Base-by-base conservation (phyloP, 2,329 filamentous ascomycete species). In the Myriosclerotinia scirpicola region DNA sequence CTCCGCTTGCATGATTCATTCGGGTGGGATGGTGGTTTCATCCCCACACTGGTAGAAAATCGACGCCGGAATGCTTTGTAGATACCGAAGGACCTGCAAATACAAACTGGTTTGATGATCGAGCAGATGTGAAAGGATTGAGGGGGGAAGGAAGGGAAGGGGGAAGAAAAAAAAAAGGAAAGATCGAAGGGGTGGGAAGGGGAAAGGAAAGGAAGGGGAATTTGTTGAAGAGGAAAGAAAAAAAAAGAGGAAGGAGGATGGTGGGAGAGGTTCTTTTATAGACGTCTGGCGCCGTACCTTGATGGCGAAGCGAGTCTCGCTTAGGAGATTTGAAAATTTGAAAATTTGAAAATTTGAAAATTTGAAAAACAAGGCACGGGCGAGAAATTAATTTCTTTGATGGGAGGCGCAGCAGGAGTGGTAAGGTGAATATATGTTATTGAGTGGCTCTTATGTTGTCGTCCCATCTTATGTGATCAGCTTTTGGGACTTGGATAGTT, bases 201-300 rank as follows among this genome's bases (percentile, higher is more conserved):
- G 26, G 26, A 26, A 26, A 26, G 26, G 26, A 26, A 26, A 26
- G 26, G 26, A 26, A 26, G 26, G 3, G 26, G 8, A 44, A 58
- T 30, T 22, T 8, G 30, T 58, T 34, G 54, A 44, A 58, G 54
- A 58, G 22, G 22, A 9, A 58, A 58, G 9, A 34, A 58, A 44
- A 58, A 44, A 54, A 38, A 44, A 44, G 15, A 17, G 1, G 22
- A 30, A 44, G 22, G 9, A 44, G 6, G 22, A 20, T 26, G 22
- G 38, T n/a, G 15, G 38, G 38, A 12, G 15, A 20, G n/a, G 38
- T 30, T 42, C 54, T 58, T 58, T 30, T 58, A 58, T 20, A 4
- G 22, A 44, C 22, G 17, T 6, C 15, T 42, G 5, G 8, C 30
- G 4, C 26, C 5, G 54, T 8, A 58, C 22, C 22, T 58, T 58